Conservation (phyloP, 2,329 filamentous ascomycete genomes). For the Stenocarpella maydis region DNA sequence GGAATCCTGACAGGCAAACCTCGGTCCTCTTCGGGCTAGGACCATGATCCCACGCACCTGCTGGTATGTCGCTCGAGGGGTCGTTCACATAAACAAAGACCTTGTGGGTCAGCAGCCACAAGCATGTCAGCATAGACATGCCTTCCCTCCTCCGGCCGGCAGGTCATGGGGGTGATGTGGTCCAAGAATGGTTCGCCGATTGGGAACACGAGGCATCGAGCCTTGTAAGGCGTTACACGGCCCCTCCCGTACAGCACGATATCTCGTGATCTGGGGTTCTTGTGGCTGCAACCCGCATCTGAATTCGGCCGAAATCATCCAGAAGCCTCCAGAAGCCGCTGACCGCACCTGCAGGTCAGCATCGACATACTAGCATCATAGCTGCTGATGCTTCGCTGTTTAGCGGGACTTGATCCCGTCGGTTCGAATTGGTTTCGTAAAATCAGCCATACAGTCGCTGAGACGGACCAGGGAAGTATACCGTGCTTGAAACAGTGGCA, state of each 20-base stretch:
- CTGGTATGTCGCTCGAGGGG: neutral
- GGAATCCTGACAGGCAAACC: conserved; percentile 9
- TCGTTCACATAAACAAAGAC: neutral
- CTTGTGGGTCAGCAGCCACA: conserved; percentile 9
- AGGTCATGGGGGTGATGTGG: neutral
- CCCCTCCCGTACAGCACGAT: neutral
- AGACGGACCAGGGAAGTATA: neutral
- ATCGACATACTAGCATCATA: neutral
- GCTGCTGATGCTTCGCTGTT: neutral
- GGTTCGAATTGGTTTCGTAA: neutral
- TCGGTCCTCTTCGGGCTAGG: neutral
- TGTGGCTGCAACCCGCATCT: conserved; percentile 6
- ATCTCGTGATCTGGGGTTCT: conserved; percentile 22
- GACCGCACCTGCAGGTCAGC: conserved; percentile 10
- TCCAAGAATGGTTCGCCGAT: neutral
- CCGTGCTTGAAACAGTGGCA: conserved; percentile 4
- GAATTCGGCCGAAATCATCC: conserved; percentile 2
- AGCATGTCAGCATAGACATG: neutral
- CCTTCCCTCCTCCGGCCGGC: neutral
- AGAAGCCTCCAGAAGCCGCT: neutral
- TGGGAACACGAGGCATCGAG: conserved; percentile 13
- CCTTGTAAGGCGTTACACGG: conserved; percentile 18
- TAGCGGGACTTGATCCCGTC: neutral
- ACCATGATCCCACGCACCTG: neutral
- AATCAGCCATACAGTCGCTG: neutral